Percentiles rank a stretch among this genome's conserved stretches.
These are phyloP conservation scores for Claviceps humidiphila DNA, from an alignment of 2,329 filamentous ascomycete genomes.

Conservation along the genomic window DNA sequence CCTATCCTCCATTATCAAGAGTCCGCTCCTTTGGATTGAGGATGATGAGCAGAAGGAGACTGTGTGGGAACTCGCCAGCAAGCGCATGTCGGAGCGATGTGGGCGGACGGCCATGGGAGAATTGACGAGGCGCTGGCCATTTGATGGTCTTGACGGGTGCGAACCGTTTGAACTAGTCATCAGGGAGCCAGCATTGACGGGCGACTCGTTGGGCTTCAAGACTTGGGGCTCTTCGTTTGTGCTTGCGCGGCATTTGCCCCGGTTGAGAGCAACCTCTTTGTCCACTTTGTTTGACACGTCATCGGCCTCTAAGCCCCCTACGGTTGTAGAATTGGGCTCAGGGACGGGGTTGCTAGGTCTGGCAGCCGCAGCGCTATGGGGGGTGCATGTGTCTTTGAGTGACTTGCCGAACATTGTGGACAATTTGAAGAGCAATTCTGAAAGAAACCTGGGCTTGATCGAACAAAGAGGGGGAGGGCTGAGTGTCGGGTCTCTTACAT, in stretches of 20 bases:
- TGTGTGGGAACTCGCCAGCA: conserved; percentile 68
- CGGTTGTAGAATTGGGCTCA: conserved; percentile 67
- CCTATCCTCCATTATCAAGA: conserved; percentile 56
- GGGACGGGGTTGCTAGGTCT: conserved; percentile 87
- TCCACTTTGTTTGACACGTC: conserved; percentile 30
- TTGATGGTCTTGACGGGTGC: conserved; percentile 18
- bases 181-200: conserved; percentile 75
- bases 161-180: conserved; percentile 53
- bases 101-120: conserved; percentile 54
- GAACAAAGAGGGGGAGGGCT: conserved; percentile 40
- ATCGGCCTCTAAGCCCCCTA: conserved; percentile 15
- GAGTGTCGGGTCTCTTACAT: conserved; percentile 57
- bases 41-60: conserved; percentile 52
- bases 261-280: conserved; percentile 30
- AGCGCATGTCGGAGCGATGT: conserved; percentile 71
- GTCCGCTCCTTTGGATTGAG: conserved; percentile 52
- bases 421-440: conserved; percentile 65
- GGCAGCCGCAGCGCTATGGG: conserved; percentile 63
- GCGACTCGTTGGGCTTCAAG: conserved; percentile 81
- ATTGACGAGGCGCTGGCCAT: conserved; percentile 41
- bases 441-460: conserved; percentile 47
- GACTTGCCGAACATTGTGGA: conserved; percentile 74
- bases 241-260: conserved; percentile 57
- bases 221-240: conserved; percentile 91
- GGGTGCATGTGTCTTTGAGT: conserved; percentile 56